Base-by-base conservation (phyloP, 163 green algal genomes). In the Prototheca wickerhamii region DNA sequence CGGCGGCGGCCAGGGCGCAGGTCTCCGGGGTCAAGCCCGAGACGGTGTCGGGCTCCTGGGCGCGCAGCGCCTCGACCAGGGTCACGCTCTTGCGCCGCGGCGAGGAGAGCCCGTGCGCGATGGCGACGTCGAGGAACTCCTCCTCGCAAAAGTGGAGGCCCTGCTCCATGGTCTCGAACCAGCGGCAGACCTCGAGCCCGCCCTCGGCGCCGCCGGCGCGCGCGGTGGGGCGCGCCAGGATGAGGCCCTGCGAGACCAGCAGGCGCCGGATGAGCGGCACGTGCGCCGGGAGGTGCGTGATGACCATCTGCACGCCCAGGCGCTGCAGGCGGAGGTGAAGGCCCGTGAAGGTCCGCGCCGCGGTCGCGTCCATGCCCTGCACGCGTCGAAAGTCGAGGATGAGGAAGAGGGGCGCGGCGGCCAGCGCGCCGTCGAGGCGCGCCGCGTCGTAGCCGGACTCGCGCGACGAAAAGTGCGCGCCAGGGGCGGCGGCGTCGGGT, bases 351-450 rank as follows among this genome's bases (percentile, higher is more conserved):
- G 77, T 85, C 58, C 78, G 74, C 21, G 84, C 84, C 3, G 78
- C 82, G 2, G 84, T 91, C 6, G 77, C 73, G 56, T 92, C 85
- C 58, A 92, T 61, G 25, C 80, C 82, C 6, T 64, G 67, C 56
- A 86, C 82, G 7, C 30, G 69, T 42, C 70, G 71, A 70, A 83
- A 78, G 56, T 85, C 77, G 25, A 82, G 64, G 25, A 83, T 56
- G n/a, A 82, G 57, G 69, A 82, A 80, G 50, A 68, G 72, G 0
- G 73, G 76, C 18, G 75, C 70, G 7, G 67, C 57, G 0, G 37
- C 65, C 29, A 72, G 60, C 15, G 80, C 77, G 2, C 58, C 63
- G 29, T 23, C 10, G 17, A 57, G 17, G 23, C 23, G 50, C 10
- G 7, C 50, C 23, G 10, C 17, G 30, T n/a, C 57, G 34, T 2